phyloP scores from a whole-genome alignment of 257 asterid genomes.

The Solanum piurae region DNA sequence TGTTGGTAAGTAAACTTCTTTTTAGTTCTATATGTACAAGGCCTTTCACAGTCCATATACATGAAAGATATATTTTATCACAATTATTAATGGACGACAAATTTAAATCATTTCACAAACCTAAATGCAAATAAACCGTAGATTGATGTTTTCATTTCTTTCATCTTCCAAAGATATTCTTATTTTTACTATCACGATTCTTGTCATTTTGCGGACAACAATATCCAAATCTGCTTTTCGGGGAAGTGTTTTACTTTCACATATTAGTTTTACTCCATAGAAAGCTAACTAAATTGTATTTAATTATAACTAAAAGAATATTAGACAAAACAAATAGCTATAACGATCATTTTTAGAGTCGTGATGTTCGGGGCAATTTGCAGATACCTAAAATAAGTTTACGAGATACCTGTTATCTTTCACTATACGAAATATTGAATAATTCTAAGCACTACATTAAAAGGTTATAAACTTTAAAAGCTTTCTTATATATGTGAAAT shows the following conservation, averaged over 20 bases:
- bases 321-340: neutral
- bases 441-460: neutral
- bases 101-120: neutral
- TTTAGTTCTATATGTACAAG: neutral
- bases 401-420: neutral
- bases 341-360: neutral
- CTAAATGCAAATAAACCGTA: neutral
- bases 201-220: neutral
- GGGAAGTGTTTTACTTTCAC: neutral
- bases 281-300: neutral
- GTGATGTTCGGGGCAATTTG: neutral
- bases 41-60: neutral
- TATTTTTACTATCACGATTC: too few relatives aligned
- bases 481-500: neutral
- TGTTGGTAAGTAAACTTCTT: too few relatives aligned
- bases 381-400: accelerated
- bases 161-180: neutral
- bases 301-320: neutral
- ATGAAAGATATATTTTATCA: neutral
- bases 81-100: neutral
- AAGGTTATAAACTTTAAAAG: neutral
- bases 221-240: neutral
- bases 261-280: neutral
- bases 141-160: neutral
- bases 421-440: neutral